A percentile compares a stretch with the other conserved stretches of the same genome.
Evolutionary conservation across 495 filamentous ascomycete genomes (phyloP).

Genomic region (Hypoxylon lenormandii): DNA sequence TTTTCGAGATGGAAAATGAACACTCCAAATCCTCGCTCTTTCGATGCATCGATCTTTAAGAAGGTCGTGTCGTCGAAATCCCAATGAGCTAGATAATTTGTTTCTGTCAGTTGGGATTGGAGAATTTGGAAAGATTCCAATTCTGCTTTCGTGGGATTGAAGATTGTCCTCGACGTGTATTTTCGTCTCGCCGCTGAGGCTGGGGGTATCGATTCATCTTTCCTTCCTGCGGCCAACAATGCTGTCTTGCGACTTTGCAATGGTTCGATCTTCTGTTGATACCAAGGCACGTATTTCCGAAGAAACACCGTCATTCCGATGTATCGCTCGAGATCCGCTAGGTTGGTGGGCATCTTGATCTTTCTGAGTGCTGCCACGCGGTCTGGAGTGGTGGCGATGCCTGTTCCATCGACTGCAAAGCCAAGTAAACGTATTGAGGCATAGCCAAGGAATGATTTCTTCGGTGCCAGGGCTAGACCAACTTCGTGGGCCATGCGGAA

Average conservation of each 20-base stretch:
- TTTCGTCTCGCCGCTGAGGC: not conserved
- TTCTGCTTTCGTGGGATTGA: not conserved
- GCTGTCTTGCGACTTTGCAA: conserved; percentile 9
- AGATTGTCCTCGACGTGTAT: not conserved
- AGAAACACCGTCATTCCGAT: conserved; percentile 3
- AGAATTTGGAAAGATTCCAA: not conserved
- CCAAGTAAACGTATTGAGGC: not conserved
- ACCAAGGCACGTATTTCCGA: conserved; percentile 8
- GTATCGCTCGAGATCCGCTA: not conserved
- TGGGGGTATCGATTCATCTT: not conserved
- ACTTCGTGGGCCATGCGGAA: not conserved
- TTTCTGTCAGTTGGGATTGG: not conserved
- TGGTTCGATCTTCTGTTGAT: conserved; percentile 7
- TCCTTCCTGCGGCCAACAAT: not conserved
- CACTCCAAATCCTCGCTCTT: conserved; percentile 3
- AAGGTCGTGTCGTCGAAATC: not conserved
- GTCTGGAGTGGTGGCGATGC: not conserved
- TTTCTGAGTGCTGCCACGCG: conserved; percentile 1
- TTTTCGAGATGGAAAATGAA: not conserved
- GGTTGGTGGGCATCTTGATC: not conserved
- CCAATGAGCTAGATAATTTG: not conserved
- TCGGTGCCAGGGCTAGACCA: not conserved
- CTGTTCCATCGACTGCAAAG: conserved; percentile 3
- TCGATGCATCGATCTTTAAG: conserved; percentile 5
- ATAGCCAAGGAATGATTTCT: conserved; percentile 14